A percentile compares a stretch with the other conserved stretches of the same genome.
phyloP scores from a whole-genome alignment of 1,284 basidiomycete species.

The Inonotus obliquus region DNA sequence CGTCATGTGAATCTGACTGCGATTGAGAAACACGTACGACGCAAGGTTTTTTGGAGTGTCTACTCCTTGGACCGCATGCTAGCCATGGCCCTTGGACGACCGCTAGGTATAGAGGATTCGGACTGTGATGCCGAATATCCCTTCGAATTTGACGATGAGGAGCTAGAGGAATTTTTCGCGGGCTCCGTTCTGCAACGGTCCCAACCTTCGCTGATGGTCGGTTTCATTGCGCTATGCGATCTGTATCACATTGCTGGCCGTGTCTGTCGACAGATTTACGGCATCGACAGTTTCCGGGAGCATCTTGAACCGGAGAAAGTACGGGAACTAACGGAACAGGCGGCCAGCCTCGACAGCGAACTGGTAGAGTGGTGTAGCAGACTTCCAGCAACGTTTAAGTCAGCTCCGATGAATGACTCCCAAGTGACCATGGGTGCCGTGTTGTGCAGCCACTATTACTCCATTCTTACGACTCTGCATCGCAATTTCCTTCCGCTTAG shows the following conservation, averaged over 20 bases:
- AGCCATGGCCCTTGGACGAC: slow-evolving; percentile 79
- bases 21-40: slow-evolving; percentile 81
- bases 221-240: slow-evolving; percentile 68
- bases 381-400: slow-evolving; percentile 68
- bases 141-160: slow-evolving; percentile 75
- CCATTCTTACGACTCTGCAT: slow-evolving; percentile 82
- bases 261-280: slow-evolving; percentile 78
- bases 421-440: slow-evolving; percentile 86
- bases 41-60: slow-evolving; percentile 89
- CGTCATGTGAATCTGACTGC: slow-evolving; percentile 63
- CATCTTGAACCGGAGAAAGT: slow-evolving; percentile 69
- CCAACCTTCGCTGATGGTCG: slow-evolving; percentile 71
- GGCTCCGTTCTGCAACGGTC: slow-evolving; percentile 51
- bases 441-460: slow-evolving; percentile 86
- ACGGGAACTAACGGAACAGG: slow-evolving; percentile 64
- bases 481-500: slow-evolving; percentile 81
- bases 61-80: slow-evolving; percentile 88
- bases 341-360: slow-evolving; percentile 72
- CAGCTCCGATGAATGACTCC: slow-evolving; percentile 62
- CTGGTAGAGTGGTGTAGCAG: slow-evolving; percentile 80
- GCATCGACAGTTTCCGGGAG: slow-evolving; percentile 69
- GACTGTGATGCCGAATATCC: slow-evolving; percentile 83
- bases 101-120: slow-evolving; percentile 72
- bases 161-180: slow-evolving; percentile 65
- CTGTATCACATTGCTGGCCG: slow-evolving; percentile 81